Percentiles rank a stretch among this genome's conserved stretches.
Conservation (phyloP, 2,329 filamentous ascomycete genomes). For the Penicillium aurantiogriseum region DNA sequence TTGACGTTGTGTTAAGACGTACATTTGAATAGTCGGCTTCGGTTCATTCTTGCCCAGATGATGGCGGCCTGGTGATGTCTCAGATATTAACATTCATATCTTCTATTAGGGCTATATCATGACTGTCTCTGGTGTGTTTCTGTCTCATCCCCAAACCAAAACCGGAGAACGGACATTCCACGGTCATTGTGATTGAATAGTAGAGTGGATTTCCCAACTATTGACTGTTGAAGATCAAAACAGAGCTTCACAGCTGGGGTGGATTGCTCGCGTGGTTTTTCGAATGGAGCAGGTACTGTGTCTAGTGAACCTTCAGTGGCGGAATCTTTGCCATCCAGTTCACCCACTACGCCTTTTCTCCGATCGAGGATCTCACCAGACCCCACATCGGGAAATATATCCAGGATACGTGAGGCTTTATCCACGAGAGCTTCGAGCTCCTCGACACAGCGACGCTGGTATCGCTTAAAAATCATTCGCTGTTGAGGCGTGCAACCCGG, state of each 20-base stretch:
- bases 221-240: background rate
- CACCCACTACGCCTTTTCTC: background rate
- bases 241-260: background rate
- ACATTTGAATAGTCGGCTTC: too few species aligned
- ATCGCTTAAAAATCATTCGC: background rate
- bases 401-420: background rate
- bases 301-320: background rate
- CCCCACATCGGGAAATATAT: background rate
- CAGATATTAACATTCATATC: too few species aligned
- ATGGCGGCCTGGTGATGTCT: too few species aligned
- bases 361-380: background rate
- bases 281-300: background rate
- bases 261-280: background rate
- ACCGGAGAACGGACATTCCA: background rate
- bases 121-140: background rate
- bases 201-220: background rate
- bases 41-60: too few species aligned
- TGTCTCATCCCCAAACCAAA: background rate
- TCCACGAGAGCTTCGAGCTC: background rate
- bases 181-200: background rate
- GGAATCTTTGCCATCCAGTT: background rate
- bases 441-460: background rate
- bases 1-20: too few species aligned
- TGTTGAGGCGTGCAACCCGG: background rate
- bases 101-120: background rate